phyloP scores from a whole-genome alignment of 192 early-diverging fungal genomes.

The Paraglomus occultum region DNA sequence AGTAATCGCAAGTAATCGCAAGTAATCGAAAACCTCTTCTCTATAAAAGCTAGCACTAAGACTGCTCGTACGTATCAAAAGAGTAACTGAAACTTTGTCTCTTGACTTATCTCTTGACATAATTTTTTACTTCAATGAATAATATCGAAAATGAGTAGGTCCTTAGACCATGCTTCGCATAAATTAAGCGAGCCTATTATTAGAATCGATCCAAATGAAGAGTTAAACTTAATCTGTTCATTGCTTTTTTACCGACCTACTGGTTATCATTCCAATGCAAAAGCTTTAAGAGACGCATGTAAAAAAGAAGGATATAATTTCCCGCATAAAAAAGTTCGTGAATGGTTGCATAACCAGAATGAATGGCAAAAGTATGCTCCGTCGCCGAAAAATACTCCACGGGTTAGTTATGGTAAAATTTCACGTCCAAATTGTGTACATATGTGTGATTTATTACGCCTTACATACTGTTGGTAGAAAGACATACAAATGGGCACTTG shows the following conservation, averaged over 20 bases:
- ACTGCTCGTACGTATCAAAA: no score
- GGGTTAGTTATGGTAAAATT: constrained; percentile 10
- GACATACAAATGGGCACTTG: neutral
- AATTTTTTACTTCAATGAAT: no score
- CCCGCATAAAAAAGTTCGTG: constrained; percentile 3
- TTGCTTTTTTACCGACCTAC: neutral
- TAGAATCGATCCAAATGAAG: constrained; percentile 14
- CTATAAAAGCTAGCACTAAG: no score
- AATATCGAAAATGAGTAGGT: neutral
- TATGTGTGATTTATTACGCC: neutral
- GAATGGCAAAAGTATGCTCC: constrained; percentile 1
- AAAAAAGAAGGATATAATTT: constrained; percentile 15
- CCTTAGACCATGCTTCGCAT: neutral
- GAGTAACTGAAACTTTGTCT: no score
- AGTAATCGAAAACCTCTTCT: no score
- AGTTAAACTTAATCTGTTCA: neutral
- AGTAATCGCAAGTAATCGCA: no score
- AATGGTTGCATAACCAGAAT: constrained; percentile 10
- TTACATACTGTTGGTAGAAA: constrained; percentile 1
- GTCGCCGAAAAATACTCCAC: constrained; percentile 3
- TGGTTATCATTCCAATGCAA: constrained; percentile 4
- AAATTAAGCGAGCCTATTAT: neutral
- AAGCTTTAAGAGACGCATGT: neutral
- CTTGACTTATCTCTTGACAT: no score
- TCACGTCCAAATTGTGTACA: neutral